phyloP scores from a whole-genome alignment of 1,139 yeast genomes.

The Geotrichum cucujoidarum region DNA sequence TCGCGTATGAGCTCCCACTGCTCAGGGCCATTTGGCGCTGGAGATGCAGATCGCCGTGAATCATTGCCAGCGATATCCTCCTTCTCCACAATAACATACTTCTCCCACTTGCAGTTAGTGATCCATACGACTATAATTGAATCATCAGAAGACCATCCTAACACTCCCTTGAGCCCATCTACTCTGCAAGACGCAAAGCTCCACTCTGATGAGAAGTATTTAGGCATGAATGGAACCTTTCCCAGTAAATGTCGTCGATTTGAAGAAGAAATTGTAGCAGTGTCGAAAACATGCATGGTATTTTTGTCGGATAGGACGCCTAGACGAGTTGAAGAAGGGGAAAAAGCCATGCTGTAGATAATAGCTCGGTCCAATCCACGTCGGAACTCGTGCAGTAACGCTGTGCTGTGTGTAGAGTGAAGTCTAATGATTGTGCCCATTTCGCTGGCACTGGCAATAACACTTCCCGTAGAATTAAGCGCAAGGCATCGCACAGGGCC shows the following conservation, averaged over 20 bases:
- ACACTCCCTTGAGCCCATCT: constrained; percentile 45
- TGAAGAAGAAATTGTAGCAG: constrained; percentile 34
- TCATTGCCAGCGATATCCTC: constrained; percentile 26
- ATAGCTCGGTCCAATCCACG: constrained; percentile 83
- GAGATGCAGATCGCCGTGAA: constrained; percentile 24
- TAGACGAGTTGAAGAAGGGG: constrained; percentile 65
- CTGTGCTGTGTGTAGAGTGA: constrained; percentile 70
- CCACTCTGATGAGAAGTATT: constrained; percentile 84
- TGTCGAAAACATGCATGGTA: constrained; percentile 77
- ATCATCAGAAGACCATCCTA: constrained; percentile 78
- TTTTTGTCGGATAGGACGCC: constrained; percentile 87
- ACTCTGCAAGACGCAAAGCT: constrained; percentile 78
- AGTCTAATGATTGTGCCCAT: constrained; percentile 82
- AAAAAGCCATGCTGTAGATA: constrained; percentile 77
- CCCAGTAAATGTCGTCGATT: constrained; percentile 66
- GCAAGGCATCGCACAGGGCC: constrained; percentile 63
- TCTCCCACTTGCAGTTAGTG: constrained; percentile 73
- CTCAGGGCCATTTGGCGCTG: constrained; percentile 10
- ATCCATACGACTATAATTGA: constrained; percentile 66
- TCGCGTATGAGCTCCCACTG: constrained; percentile 62
- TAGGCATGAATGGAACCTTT: constrained; percentile 63
- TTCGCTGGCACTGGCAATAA: constrained; percentile 83
- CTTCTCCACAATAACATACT: constrained; percentile 61
- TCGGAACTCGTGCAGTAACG: constrained; percentile 72
- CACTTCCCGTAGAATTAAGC: constrained; percentile 64